Conservation (phyloP, 768 basidiomycete species). For the Rhodocollybia butyracea region DNA sequence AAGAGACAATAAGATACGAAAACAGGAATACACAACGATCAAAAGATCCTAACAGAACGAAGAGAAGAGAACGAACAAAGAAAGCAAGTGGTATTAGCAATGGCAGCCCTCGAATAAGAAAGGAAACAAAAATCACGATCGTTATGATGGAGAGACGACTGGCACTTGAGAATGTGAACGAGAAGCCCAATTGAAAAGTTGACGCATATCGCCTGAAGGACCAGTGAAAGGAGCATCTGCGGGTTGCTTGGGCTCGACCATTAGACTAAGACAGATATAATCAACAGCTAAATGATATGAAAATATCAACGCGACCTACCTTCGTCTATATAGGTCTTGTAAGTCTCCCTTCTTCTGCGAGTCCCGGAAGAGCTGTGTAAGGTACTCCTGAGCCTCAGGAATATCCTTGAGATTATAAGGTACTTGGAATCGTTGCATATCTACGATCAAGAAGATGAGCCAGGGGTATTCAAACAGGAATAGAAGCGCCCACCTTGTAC, state of each 20-base stretch:
- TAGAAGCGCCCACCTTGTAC: constrained; percentile 57
- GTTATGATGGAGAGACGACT: not conserved
- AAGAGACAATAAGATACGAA: constrained; percentile 3
- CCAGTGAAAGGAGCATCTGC: constrained; percentile 62
- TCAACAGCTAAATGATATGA: constrained; percentile 9
- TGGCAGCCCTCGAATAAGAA: not conserved
- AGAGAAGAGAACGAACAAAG: not conserved
- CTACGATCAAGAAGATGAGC: constrained; percentile 29
- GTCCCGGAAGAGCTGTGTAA: constrained; percentile 71
- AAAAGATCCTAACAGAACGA: constrained; percentile 2
- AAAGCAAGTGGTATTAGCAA: not conserved
- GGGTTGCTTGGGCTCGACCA: constrained; percentile 81
- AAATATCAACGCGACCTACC: constrained; percentile 40
- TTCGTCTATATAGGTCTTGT: constrained; percentile 82
- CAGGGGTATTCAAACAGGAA: not conserved
- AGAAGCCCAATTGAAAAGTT: constrained; percentile 77
- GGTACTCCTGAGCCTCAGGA: constrained; percentile 81
- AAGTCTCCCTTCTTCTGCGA: constrained; percentile 77
- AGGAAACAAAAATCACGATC: not conserved
- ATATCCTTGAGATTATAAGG: constrained; percentile 86
- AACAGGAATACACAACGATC: not conserved
- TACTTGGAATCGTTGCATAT: constrained; percentile 91
- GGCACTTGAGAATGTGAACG: constrained; percentile 42
- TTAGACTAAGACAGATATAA: constrained; percentile 43
- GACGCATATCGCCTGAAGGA: constrained; percentile 65